Evolutionary conservation across 2,329 filamentous ascomycete species (phyloP), one percentile per base, ranked within the genome.

Genomic region (Sarocladium brachiariae): DNA sequence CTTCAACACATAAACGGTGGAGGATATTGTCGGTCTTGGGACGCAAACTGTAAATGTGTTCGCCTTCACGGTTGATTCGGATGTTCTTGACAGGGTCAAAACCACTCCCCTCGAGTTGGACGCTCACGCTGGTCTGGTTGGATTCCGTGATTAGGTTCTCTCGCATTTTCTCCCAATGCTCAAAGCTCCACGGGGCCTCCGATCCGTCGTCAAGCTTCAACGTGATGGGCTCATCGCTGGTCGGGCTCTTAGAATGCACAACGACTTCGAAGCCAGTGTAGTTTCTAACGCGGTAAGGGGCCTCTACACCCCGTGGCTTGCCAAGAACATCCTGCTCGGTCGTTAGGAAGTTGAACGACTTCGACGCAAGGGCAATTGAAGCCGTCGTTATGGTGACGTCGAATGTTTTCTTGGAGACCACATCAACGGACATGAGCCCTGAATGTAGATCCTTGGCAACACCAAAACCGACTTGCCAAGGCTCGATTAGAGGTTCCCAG

Each of bases 401-500:
- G 66, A 99, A 86, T 2, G 81, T 87, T 67, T 93, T 96, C 61
- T 89, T 84, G 1, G 95, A 99, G 38, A 86, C 86, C 2, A 96
- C 72, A 51, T 97, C 91, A 16, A 99, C 75, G 0, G 89, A 87
- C 53, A 96, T 71, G 49, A 87, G 75, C 33, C 92, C 87, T 0
- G 85, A 87, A 37, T 81, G 78, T 23, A 83, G 76, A 52, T 93
- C 84, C 59, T 85, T 91, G 1, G 87, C 83, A 64, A 97, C 81
- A 55, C 95, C 89, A 57, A 99, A 83, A 2, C 90, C 90, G n/a
- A 97, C 76, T 57, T 92, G 84, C 93, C 93, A 99, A 7, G 95
- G 95, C 65, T 99, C 93, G 23, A 99, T 82, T 30, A 99, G 71
- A 2, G 93, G 93, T 65, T 99, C 93, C 93, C 93, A 99, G 3